Evolutionary conservation across 164 flowering plant species (phyloP).

Genomic region (Magnolia changhungtana): DNA sequence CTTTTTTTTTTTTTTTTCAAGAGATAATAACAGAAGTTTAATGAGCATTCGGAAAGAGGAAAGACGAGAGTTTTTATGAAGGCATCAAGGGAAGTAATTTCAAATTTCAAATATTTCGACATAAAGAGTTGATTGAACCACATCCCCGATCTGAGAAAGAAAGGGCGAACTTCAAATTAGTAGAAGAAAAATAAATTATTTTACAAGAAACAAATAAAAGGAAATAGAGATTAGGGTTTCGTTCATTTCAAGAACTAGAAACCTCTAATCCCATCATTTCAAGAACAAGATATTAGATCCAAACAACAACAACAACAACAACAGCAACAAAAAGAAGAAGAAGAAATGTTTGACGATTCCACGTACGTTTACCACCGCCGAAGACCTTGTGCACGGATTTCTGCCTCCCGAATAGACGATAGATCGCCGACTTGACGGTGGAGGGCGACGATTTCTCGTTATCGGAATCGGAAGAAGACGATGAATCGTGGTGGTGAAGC

Average conservation of each 20-base stretch:
- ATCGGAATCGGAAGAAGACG: constrained; percentile 27
- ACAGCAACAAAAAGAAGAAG: background rate
- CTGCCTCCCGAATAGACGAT: constrained; percentile 68
- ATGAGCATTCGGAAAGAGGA: too few species aligned
- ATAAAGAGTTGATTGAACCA: too few species aligned
- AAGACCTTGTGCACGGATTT: constrained; percentile 71
- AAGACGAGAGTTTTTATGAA: too few species aligned
- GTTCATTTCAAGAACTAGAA: background rate
- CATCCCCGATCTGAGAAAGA: background rate
- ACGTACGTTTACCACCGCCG: constrained; percentile 81
- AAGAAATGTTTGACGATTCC: background rate
- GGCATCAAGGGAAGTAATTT: too few species aligned
- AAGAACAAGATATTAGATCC: background rate
- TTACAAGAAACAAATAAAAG: too few species aligned
- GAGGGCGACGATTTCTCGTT: constrained; percentile 32
- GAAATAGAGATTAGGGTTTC: too few species aligned
- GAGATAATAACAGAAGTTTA: too few species aligned
- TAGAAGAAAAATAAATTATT: background rate
- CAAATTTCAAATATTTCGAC: too few species aligned
- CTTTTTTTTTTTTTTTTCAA: too few species aligned
- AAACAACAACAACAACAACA: background rate
- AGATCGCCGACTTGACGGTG: constrained; percentile 35
- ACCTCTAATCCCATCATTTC: too few species aligned
- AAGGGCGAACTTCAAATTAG: background rate
- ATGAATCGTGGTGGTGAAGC: constrained; percentile 34